phyloP scores from a whole-genome alignment of 1,139 yeast genomes.

The Schizosaccharomyces versatilis region DNA sequence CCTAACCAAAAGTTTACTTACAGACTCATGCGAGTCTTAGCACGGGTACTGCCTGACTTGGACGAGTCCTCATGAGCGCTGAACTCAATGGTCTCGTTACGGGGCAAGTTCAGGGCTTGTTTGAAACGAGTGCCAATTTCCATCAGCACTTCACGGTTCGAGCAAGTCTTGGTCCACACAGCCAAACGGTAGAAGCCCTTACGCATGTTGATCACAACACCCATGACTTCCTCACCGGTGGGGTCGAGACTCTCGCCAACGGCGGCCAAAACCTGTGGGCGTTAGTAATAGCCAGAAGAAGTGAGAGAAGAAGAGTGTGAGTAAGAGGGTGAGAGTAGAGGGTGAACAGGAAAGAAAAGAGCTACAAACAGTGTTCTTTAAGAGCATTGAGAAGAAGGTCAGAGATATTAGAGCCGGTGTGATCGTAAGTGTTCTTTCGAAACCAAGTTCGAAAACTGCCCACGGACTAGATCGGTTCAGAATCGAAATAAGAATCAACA shows the following conservation, averaged over 20 bases:
- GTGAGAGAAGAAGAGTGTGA: not conserved
- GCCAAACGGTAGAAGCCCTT: slow-evolving; percentile 66
- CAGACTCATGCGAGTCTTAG: slow-evolving; percentile 1
- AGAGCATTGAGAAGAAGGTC: not conserved
- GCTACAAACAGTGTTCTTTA: not conserved
- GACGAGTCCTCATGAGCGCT: slow-evolving; percentile 2
- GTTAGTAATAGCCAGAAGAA: not conserved
- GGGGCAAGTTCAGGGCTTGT: not conserved
- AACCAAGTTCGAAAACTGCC: no score
- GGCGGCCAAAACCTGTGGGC: slow-evolving; percentile 39
- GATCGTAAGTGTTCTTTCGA: no score
- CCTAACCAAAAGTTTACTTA: not conserved
- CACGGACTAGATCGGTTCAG: no score
- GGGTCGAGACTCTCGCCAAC: slow-evolving; percentile 85
- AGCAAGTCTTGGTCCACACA: slow-evolving; percentile 77
- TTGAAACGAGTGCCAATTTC: slow-evolving; percentile 26
- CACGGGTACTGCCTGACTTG: slow-evolving; percentile 2
- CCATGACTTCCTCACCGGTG: slow-evolving; percentile 54
- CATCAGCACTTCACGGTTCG: slow-evolving; percentile 29
- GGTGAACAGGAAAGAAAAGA: not conserved
- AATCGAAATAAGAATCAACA: not conserved
- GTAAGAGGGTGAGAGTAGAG: not conserved
- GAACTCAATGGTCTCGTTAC: not conserved
- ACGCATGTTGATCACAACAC: slow-evolving; percentile 79
- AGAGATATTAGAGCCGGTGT: no score